Conservation (phyloP, 495 filamentous ascomycete species). For the Xeromyces bisporus region DNA sequence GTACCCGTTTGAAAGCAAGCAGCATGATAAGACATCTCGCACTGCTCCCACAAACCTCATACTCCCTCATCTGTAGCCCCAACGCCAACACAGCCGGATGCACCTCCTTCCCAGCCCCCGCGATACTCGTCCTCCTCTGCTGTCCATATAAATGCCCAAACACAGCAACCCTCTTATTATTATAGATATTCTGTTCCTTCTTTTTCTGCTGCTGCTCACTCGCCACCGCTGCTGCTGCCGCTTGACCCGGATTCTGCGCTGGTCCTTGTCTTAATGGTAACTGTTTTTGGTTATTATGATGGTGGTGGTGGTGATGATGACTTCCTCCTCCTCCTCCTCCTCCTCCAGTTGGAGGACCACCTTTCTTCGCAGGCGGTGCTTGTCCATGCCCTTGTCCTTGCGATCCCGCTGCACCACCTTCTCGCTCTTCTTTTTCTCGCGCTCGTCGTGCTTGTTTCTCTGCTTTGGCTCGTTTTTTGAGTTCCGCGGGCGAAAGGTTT, state of each 20-base stretch:
- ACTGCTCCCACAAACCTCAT: constrained; percentile 77
- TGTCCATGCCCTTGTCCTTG: constrained; percentile 8
- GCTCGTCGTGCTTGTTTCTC: constrained; percentile 63
- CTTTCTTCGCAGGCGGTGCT: neutral
- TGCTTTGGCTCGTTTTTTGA: constrained; percentile 63
- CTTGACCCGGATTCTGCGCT: constrained; percentile 24
- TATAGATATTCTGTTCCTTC: constrained; percentile 42
- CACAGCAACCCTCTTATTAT: constrained; percentile 60
- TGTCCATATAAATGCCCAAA: constrained; percentile 78
- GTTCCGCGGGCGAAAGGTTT: constrained; percentile 45
- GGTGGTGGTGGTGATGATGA: constrained; percentile 9
- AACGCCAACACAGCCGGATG: constrained; percentile 74
- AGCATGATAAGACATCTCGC: constrained; percentile 76
- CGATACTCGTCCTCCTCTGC: constrained; percentile 48
- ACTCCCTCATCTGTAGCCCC: constrained; percentile 79
- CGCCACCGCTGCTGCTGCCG: constrained; percentile 12
- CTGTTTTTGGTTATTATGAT: constrained; percentile 24
- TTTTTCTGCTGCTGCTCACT: constrained; percentile 24
- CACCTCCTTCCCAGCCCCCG: constrained; percentile 70
- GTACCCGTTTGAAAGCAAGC: constrained; percentile 72
- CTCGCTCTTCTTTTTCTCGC: constrained; percentile 35
- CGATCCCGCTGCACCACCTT: constrained; percentile 12
- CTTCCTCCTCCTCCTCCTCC: constrained; percentile 13
- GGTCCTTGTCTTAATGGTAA: constrained; percentile 16
- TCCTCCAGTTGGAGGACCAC: neutral